A percentile compares a stretch with the other conserved stretches of the same genome.
Evolutionary conservation across 805 yeast genomes (phyloP).

Genomic region (Saturnispora galanensis): DNA sequence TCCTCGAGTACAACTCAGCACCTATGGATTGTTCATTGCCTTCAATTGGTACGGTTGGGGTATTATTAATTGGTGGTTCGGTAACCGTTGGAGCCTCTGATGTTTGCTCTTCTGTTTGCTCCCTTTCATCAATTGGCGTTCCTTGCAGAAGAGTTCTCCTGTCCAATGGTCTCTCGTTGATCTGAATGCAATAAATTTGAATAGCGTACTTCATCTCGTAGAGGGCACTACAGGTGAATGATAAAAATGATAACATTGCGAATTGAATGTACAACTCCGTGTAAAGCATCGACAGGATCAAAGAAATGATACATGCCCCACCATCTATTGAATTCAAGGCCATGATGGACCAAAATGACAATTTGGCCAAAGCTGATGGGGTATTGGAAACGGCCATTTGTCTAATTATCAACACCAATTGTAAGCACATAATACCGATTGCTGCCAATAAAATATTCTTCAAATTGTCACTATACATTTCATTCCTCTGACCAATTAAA

Average conservation of each 20-base stretch:
- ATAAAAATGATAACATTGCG: conserved; percentile 58
- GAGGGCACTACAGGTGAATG: conserved; percentile 59
- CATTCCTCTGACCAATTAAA: conserved; percentile 48
- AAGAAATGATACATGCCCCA: conserved; percentile 48
- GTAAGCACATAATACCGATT: conserved; percentile 36
- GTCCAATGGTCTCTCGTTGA: conserved; percentile 58
- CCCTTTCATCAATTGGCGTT: conserved; percentile 32
- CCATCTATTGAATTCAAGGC: conserved; percentile 63
- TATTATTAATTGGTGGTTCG: conserved; percentile 15
- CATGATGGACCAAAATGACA: conserved; percentile 61
- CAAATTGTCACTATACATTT: conserved; percentile 31
- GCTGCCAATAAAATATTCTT: conserved; percentile 36
- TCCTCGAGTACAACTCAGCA: conserved; percentile 48
- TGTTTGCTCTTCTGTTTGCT: conserved; percentile 6
- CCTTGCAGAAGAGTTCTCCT: conserved; percentile 62
- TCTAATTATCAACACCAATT: conserved; percentile 46
- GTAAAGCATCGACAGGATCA: conserved; percentile 47
- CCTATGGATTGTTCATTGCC: conserved; percentile 46
- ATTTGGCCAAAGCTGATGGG: conserved; percentile 68
- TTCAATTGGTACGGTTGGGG: conserved; percentile 22
- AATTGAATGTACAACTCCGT: conserved; percentile 55
- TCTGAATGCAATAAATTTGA: conserved; percentile 57
- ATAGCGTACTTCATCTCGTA: conserved; percentile 71
- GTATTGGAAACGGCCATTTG: conserved; percentile 69
- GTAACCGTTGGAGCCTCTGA: background rate